These are phyloP conservation scores for Sugiyamaella lignohabitans DNA, from an alignment of 805 yeast genomes.

Conservation along the genomic window DNA sequence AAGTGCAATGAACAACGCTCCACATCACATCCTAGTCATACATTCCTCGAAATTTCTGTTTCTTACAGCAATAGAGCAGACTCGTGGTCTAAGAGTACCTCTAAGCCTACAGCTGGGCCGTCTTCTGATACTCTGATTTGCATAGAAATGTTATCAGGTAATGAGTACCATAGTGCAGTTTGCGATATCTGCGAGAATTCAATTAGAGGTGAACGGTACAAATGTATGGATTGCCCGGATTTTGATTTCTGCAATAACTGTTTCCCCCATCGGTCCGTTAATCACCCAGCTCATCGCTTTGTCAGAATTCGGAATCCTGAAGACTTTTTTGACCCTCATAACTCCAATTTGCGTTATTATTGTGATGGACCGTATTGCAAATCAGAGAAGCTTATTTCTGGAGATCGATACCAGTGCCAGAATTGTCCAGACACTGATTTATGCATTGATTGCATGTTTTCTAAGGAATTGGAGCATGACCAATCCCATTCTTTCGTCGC, in stretches of 20 bases:
- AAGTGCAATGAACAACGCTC: constrained; percentile 25
- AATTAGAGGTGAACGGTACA: constrained; percentile 40
- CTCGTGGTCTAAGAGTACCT: background rate
- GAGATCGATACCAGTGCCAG: constrained; percentile 43
- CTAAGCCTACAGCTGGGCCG: background rate
- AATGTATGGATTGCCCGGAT: constrained; percentile 43
- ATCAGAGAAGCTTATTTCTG: constrained; percentile 25
- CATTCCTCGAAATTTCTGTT: constrained; percentile 8
- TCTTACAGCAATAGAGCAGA: background rate
- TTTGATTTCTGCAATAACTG: constrained; percentile 43
- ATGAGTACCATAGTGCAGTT: constrained; percentile 19
- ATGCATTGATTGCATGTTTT: constrained; percentile 35
- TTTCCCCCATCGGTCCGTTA: constrained; percentile 18
- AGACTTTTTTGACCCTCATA: constrained; percentile 5
- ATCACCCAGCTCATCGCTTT: constrained; percentile 22
- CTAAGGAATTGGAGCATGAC: background rate
- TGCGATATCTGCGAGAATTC: constrained; percentile 24
- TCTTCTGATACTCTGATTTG: too few relatives aligned
- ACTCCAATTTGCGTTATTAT: background rate
- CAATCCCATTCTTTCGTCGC: constrained; percentile 10
- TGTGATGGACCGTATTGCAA: constrained; percentile 30
- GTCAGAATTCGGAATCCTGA: constrained; percentile 11
- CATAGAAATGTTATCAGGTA: too few relatives aligned
- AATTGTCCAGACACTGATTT: constrained; percentile 45
- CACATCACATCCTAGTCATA: constrained; percentile 19